Conservation (phyloP, 2,329 filamentous ascomycete species). For the Diaporthe australafricana region DNA sequence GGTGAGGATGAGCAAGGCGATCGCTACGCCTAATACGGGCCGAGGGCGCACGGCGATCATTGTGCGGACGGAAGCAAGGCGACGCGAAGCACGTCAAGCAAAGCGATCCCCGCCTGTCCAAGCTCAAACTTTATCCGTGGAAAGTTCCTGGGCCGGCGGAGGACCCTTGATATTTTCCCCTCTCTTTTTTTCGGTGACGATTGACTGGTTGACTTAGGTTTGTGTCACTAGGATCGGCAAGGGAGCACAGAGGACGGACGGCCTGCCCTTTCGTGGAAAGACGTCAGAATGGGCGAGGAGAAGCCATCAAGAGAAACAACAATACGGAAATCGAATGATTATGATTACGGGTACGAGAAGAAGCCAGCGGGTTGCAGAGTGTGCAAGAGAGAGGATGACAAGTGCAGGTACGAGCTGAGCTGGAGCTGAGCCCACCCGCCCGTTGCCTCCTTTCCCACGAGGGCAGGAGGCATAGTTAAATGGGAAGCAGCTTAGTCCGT, state of each 20-base stretch:
- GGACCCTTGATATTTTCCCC: not conserved
- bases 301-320: slow-evolving; percentile 28
- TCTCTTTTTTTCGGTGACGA: not conserved
- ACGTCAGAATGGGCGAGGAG: not conserved
- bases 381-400: not conserved
- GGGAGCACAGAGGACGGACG: not conserved
- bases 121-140: slow-evolving; percentile 3
- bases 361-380: not conserved
- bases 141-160: not conserved
- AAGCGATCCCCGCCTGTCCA: not conserved
- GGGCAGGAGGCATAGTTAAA: not conserved
- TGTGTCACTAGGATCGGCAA: not conserved
- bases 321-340: not conserved
- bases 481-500: too few species aligned
- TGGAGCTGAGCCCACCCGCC: not conserved
- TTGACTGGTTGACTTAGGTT: not conserved
- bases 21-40: slow-evolving; percentile 5
- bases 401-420: not conserved
- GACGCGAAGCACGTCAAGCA: slow-evolving; percentile 1
- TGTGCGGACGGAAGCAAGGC: slow-evolving; percentile 12
- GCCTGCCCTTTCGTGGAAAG: not conserved
- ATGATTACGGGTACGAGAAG: not conserved
- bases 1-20: slow-evolving; percentile 8
- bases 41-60: slow-evolving; percentile 34
- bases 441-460: too few species aligned